phyloP scores from a whole-genome alignment of 2,329 filamentous ascomycete genomes.

The Alternaria sp. region DNA sequence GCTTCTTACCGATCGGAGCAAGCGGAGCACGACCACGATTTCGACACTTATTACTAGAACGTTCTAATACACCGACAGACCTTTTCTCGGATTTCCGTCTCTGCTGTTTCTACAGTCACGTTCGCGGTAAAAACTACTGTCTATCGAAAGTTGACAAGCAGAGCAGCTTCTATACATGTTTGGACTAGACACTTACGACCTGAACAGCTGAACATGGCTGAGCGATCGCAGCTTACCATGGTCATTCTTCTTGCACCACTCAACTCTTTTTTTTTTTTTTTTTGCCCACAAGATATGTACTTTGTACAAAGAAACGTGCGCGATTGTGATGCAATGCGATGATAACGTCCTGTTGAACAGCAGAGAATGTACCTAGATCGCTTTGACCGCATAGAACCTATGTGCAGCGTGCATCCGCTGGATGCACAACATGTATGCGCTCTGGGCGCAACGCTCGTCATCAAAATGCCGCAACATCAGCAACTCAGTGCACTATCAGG shows the following conservation, averaged over 20 bases:
- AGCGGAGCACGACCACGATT: neutral
- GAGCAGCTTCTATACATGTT: neutral
- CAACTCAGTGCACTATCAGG: neutral
- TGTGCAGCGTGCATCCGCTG: neutral
- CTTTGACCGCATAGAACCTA: neutral
- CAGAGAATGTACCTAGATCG: neutral
- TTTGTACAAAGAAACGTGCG: too few species aligned
- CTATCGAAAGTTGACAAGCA: neutral
- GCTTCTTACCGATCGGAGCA: slow-evolving; percentile 16
- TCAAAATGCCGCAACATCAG: neutral
- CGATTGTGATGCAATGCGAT: neutral
- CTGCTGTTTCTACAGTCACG: neutral
- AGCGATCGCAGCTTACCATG: neutral
- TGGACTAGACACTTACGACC: neutral
- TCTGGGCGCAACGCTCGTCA: neutral
- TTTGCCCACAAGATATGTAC: too few species aligned
- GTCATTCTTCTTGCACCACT: neutral
- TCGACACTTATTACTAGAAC: neutral
- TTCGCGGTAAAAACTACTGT: too few species aligned
- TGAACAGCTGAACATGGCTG: neutral
- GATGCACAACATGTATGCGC: neutral
- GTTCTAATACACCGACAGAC: neutral
- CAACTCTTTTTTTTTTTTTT: neutral
- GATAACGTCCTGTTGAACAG: neutral
- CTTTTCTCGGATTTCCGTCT: neutral